Evolutionary conservation across 2,329 filamentous ascomycete genomes (phyloP).

Genomic region (Fusarium stilboides): DNA sequence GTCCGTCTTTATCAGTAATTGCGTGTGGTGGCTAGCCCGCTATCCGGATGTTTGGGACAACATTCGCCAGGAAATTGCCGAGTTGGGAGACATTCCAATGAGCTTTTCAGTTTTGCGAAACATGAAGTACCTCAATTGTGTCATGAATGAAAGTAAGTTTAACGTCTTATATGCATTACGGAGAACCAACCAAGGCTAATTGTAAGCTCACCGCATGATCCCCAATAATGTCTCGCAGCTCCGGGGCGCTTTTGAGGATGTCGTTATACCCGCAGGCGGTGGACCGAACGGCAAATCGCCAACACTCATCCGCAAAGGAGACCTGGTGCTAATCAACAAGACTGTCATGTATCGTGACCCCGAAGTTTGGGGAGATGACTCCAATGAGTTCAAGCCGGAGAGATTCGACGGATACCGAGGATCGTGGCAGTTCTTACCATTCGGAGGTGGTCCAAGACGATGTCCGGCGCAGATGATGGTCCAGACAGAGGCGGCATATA

Average conservation of each 20-base stretch:
- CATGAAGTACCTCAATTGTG: constrained; percentile 9
- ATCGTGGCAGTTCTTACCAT: neutral
- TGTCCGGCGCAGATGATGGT: constrained; percentile 15
- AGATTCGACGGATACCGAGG: neutral
- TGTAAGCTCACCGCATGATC: neutral
- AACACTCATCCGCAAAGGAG: neutral
- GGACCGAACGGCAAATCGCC: neutral
- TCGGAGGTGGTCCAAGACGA: neutral
- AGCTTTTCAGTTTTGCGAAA: constrained; percentile 5
- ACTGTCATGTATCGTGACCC: constrained; percentile 7
- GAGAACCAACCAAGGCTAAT: neutral
- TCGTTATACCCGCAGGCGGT: neutral
- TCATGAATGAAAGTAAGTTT: constrained; percentile 8
- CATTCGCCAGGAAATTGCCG: neutral
- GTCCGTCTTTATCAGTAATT: neutral
- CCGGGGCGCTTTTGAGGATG: neutral
- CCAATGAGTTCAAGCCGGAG: neutral
- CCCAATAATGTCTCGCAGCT: constrained; percentile 5
- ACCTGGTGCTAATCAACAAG: neutral
- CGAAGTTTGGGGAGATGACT: neutral
- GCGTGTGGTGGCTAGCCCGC: constrained; percentile 1
- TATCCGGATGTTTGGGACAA: constrained; percentile 5
- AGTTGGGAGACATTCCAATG: neutral
- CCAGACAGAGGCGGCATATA: constrained; percentile 3
- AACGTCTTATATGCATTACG: neutral